Evolutionary conservation across 1,284 basidiomycete species (phyloP), one percentile per base, ranked within the genome.

Genomic region (Takashimella tepidaria): DNA sequence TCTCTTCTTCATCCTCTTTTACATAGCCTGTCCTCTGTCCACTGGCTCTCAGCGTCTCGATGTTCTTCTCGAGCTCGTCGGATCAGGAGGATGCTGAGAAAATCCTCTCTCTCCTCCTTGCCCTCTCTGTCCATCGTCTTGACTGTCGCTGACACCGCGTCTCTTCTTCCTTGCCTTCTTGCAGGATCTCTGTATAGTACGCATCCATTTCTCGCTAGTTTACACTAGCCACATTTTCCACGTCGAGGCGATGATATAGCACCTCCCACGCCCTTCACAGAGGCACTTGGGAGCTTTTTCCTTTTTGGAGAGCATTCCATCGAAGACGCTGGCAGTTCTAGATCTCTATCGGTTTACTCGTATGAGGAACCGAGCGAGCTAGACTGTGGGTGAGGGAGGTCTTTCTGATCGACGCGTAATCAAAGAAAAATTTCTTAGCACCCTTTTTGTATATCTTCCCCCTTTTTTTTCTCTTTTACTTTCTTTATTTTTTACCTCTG

Each of bases 201-300:
- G 56, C 61, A 67, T 70, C 60, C 68, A 66, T 61, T 69, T 64
- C 68, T 69, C 63, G 69, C 70, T 74, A 72, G 70, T 74, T 69
- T 65, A 74, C 60, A 71, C 70, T 72, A 74, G 72, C 68, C 69
- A 71, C 68, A 70, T 68, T 71, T 71, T 72, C 69, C 70, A 74
- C 67, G 68, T 71, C 72, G 72, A 74, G 72, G 66, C 54, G 72
- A 74, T 74, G 72, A 74, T 72, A 56, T 45, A 70, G 67, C 60
- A 64, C 67, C 70, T 66, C 63, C 69, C 59, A 64, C 53, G 67
- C 72, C 70, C 72, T 74, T 74, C 61, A 74, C 72, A 71, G 72
- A 74, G 72, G 56, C 61, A 59, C 64, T 68, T 63, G 53, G 40
- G 50, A 46, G 52, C 48, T 42, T 47, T 27, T 23, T 43, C 45